Percentiles rank a stretch among this genome's conserved stretches.
These are phyloP conservation scores for Xerocomus alliaceus DNA, from an alignment of 1,284 basidiomycete species.

Conservation along the genomic window DNA sequence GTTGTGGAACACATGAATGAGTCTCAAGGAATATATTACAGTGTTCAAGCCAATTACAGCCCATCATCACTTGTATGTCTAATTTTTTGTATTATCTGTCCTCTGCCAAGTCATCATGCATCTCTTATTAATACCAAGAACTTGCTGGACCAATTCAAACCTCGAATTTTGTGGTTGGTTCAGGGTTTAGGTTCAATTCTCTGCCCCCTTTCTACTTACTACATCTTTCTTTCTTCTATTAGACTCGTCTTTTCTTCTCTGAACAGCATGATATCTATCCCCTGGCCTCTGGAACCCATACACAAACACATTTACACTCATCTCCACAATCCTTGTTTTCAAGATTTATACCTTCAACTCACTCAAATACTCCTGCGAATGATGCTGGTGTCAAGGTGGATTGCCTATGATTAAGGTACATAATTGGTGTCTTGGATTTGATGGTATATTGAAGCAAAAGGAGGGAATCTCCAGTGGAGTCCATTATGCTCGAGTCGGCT, in stretches of 20 bases:
- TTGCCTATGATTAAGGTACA: slow-evolving; percentile 56
- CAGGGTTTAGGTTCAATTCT: background rate
- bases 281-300: slow-evolving; percentile 3
- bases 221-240: background rate
- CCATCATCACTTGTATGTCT: slow-evolving; percentile 37
- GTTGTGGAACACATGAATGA: slow-evolving; percentile 22
- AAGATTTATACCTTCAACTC: slow-evolving; percentile 31
- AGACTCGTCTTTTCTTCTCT: slow-evolving; percentile 9
- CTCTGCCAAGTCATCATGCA: background rate
- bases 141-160: too few species aligned
- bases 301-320: slow-evolving; percentile 14
- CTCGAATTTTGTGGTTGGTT: too few species aligned
- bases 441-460: slow-evolving; percentile 64
- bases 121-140: too few species aligned
- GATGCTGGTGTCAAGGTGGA: slow-evolving; percentile 47
- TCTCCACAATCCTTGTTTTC: slow-evolving; percentile 31
- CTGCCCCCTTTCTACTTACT: background rate
- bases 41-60: slow-evolving; percentile 21
- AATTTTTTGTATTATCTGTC: background rate
- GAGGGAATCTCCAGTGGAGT: slow-evolving; percentile 53
- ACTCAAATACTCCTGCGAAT: slow-evolving; percentile 35
- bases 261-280: slow-evolving; percentile 27
- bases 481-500: too few species aligned
- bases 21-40: slow-evolving; percentile 18
- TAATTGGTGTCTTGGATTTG: slow-evolving; percentile 55